phyloP scores from a whole-genome alignment of 1,284 basidiomycete genomes.

The Wolfiporia cocos region DNA sequence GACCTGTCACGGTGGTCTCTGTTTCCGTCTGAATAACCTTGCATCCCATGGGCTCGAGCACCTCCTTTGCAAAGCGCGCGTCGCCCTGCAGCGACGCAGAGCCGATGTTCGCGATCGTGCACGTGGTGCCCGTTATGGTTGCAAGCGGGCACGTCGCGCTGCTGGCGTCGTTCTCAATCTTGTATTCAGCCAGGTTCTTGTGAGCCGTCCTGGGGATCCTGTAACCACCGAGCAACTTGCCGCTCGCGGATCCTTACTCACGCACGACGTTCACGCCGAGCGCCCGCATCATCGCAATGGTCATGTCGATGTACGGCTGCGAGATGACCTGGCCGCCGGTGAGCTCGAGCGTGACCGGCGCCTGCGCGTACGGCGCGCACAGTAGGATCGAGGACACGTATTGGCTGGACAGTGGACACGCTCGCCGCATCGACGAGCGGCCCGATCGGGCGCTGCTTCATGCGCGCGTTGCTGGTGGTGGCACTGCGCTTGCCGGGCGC shows the following conservation, averaged over 20 bases:
- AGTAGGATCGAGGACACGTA: constrained; percentile 97
- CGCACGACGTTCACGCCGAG: constrained; percentile 85
- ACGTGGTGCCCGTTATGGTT: constrained; percentile 89
- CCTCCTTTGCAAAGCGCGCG: constrained; percentile 90
- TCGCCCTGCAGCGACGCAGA: constrained; percentile 91
- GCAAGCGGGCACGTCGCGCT: constrained; percentile 97
- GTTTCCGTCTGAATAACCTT: constrained; percentile 82
- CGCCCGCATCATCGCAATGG: constrained; percentile 95
- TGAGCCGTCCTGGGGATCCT: constrained; percentile 84
- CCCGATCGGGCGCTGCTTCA: constrained; percentile 96
- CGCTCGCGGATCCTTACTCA: constrained; percentile 53
- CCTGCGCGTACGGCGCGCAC: constrained; percentile 88
- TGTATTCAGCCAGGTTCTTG: constrained; percentile 75
- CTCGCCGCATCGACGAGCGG: constrained; percentile 93
- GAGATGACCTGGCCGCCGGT: constrained; percentile 94
- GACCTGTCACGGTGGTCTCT: constrained; percentile 89
- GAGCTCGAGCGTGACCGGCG: constrained; percentile 84
- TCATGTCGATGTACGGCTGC: constrained; percentile 99
- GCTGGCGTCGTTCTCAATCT: constrained; percentile 94
- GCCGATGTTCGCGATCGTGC: constrained; percentile 92
- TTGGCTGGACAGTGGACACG: constrained; percentile 94
- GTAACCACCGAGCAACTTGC: constrained; percentile 75
- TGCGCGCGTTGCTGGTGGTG: constrained; percentile 96
- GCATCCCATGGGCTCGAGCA: constrained; percentile 95
- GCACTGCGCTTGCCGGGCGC: constrained; percentile 49